phyloP scores from a whole-genome alignment of 2,329 filamentous ascomycete species.

The Dendrostoma leiphaemia region DNA sequence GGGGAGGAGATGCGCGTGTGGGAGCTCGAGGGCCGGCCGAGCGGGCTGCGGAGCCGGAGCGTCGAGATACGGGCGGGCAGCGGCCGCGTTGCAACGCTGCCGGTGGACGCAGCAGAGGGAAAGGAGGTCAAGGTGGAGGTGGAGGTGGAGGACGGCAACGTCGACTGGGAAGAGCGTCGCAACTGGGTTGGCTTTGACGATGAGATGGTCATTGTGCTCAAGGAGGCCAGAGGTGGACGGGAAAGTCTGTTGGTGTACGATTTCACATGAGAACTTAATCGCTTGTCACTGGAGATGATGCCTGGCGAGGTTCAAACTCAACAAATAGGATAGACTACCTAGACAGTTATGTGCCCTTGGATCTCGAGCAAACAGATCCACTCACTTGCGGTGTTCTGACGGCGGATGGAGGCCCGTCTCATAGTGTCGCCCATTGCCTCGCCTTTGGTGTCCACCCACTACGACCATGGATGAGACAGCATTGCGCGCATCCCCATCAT shows the following conservation, averaged over 20 bases:
- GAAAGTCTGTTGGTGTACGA: constrained; percentile 83
- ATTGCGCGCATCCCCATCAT: no score
- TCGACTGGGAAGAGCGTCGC: constrained; percentile 44
- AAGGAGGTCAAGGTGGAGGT: constrained; percentile 15
- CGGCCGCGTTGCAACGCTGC: background rate
- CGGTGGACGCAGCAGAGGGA: background rate
- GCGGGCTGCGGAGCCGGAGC: constrained; percentile 36
- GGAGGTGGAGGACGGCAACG: background rate
- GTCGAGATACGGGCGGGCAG: constrained; percentile 43
- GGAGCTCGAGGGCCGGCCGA: constrained; percentile 75
- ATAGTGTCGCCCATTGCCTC: no score
- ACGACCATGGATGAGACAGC: no score
- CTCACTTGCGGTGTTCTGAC: no score
- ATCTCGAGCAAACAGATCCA: no score
- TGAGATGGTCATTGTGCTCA: constrained; percentile 84
- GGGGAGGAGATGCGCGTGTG: constrained; percentile 81
- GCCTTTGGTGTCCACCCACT: no score
- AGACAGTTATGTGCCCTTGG: background rate
- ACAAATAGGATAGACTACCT: background rate
- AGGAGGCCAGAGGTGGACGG: constrained; percentile 64
- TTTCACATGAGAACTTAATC: constrained; percentile 59
- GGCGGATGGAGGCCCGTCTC: no score
- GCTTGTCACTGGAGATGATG: background rate
- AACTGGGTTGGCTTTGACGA: constrained; percentile 87
- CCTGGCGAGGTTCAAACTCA: background rate